Base-by-base conservation (phyloP, 176 grass and related monocot species). In the Bolboschoenus planiculmis region DNA sequence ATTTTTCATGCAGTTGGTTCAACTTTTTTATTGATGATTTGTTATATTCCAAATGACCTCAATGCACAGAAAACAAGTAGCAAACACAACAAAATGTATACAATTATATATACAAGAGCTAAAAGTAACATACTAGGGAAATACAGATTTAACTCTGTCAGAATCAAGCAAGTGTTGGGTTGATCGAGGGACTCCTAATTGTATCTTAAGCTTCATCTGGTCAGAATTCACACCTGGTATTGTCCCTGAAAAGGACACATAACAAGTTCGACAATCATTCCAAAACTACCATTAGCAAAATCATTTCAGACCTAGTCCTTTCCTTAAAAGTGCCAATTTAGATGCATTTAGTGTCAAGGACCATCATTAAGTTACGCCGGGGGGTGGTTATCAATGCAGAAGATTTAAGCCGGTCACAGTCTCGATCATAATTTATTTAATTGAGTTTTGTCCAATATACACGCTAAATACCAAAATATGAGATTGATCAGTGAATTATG, bases 141-240 rank as follows among this genome's bases (percentile, higher is more conserved):
- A 99, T 51, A 95, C 89, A 42, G 92, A 91, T 57, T 95, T 99
- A 80, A 99, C 79, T 87, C 79, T 88, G 85, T 88, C 85, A 26
- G 59, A 57, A 79, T 95, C 96, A 61, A 99, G 89, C 86, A 93
- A 76, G 78, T 93, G 89, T 50, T 99, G 92, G 77, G 86, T 88
- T 3, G 89, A 80, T 86, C 71, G 87, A 44, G 92, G 92, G 16
- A 95, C 89, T 1, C 96, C 96, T 27, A 99, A 86, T 81, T 91
- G 94, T 86, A 98, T 95, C 87, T 95, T 83, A 67, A 98, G 96
- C 83, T 99, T 99, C 96, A 95, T 99, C 87, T 99, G 92, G 39
- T 93, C 91, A 6, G 90, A 93, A 89, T 87, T 93, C 63, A 93
- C 92, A 84, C 96, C 96, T 4, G 96, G 96, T 83, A 95, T 91